Conservation (phyloP, 768 basidiomycete species). For the Pleurotus tuoliensis region DNA sequence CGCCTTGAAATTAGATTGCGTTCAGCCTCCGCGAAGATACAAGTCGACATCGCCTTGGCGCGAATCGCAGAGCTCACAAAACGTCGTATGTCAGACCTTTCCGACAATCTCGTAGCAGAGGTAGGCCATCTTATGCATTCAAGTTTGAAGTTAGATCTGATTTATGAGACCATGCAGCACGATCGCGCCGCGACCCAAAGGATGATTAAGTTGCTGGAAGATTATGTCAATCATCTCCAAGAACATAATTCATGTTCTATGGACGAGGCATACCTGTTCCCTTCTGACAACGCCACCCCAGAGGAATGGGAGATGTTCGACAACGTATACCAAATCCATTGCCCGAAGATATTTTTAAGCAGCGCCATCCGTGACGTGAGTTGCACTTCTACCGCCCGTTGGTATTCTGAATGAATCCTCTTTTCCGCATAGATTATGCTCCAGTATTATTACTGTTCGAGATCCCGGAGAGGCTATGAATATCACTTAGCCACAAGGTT, state of each 20-base stretch:
- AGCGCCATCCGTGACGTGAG: constrained; percentile 76
- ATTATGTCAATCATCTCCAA: constrained; percentile 55
- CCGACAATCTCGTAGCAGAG: not conserved
- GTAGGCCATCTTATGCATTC: not conserved
- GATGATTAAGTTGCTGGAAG: constrained; percentile 58
- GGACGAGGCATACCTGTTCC: constrained; percentile 54
- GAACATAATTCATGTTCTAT: constrained; percentile 28
- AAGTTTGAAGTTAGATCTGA: not conserved
- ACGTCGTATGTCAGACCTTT: not conserved
- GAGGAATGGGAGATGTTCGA: constrained; percentile 80
- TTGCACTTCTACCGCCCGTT: constrained; percentile 8
- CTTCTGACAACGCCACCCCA: constrained; percentile 61
- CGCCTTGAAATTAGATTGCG: no score
- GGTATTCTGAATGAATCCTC: constrained; percentile 12
- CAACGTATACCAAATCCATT: constrained; percentile 89
- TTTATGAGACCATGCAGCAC: constrained; percentile 7
- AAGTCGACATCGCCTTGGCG: constrained; percentile 52
- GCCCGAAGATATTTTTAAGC: constrained; percentile 76
- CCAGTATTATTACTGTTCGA: constrained; percentile 84
- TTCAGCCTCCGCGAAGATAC: constrained; percentile 60
- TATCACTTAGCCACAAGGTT: constrained; percentile 87
- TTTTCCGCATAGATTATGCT: constrained; percentile 60
- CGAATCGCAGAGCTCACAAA: constrained; percentile 50
- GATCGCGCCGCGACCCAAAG: constrained; percentile 23
- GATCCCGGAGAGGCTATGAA: constrained; percentile 72